These are phyloP conservation scores for Vitis cinerea DNA, from an alignment of 164 flowering plant genomes.

Conservation along the genomic window DNA sequence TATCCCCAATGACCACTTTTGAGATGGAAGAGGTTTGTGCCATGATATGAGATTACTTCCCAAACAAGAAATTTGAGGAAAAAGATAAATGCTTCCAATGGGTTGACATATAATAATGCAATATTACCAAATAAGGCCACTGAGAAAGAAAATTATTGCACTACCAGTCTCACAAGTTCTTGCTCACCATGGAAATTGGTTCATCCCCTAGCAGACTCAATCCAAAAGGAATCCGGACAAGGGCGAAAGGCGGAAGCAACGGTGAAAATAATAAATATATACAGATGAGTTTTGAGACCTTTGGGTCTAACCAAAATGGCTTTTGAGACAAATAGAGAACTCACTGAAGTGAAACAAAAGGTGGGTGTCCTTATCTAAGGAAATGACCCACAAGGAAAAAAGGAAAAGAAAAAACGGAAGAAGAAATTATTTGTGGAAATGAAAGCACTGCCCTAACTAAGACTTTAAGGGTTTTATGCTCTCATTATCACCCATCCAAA, in stretches of 20 bases:
- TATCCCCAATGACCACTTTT: no score
- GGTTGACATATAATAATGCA: not conserved
- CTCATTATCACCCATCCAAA: slow-evolving; percentile 18
- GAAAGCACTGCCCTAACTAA: slow-evolving; percentile 20
- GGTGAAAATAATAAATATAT: not conserved
- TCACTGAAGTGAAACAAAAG: no score
- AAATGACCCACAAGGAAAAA: not conserved
- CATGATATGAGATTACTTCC: not conserved
- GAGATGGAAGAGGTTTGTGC: no score
- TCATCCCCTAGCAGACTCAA: slow-evolving; percentile 8
- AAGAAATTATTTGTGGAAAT: slow-evolving; percentile 10
- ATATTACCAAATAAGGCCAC: not conserved
- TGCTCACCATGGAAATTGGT: slow-evolving; percentile 16
- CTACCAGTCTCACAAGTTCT: slow-evolving; percentile 1
- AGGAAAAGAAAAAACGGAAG: no score
- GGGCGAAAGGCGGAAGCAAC: not conserved
- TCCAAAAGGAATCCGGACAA: not conserved
- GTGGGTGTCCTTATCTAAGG: not conserved
- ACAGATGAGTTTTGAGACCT: no score
- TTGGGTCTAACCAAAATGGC: no score
- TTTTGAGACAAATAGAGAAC: no score
- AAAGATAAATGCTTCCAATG: not conserved
- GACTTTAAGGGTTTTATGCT: slow-evolving; percentile 24
- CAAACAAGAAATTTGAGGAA: not conserved
- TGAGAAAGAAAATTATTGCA: not conserved